Conservation (phyloP, 2,329 filamentous ascomycete species). For the Trichoderma semiorbis region DNA sequence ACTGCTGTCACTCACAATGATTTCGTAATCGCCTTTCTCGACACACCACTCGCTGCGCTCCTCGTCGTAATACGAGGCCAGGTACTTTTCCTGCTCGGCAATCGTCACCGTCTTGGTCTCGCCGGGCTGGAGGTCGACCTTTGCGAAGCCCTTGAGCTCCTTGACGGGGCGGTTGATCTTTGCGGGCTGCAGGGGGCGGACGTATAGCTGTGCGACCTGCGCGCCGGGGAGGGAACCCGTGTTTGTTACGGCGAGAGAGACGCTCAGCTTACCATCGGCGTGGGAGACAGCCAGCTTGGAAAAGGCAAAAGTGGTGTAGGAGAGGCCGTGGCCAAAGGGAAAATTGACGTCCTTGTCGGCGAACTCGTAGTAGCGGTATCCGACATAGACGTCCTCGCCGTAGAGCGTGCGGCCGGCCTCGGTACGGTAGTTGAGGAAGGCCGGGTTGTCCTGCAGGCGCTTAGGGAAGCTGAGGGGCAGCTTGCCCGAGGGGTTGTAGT, state of each 20-base stretch:
- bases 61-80: constrained; percentile 69
- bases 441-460: constrained; percentile 65
- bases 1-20: constrained; percentile 59
- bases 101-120: constrained; percentile 57
- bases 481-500: constrained; percentile 71
- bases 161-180: constrained; percentile 56
- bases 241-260: constrained; percentile 56
- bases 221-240: constrained; percentile 52
- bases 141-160: constrained; percentile 63
- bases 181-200: constrained; percentile 49
- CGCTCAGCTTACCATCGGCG: constrained; percentile 45
- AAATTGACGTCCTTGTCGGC: constrained; percentile 64
- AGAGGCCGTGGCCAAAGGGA: constrained; percentile 75
- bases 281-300: constrained; percentile 47
- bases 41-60: constrained; percentile 61
- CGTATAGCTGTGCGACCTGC: constrained; percentile 57
- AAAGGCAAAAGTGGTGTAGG: constrained; percentile 67
- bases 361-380: constrained; percentile 77
- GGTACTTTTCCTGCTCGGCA: constrained; percentile 58
- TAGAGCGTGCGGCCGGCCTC: constrained; percentile 72
- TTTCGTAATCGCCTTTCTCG: constrained; percentile 62
- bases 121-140: constrained; percentile 59
- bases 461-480: constrained; percentile 70
- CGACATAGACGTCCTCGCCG: constrained; percentile 76
- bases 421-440: constrained; percentile 69